Conservation (phyloP, 2,329 filamentous ascomycete species). For the Fusarium scirpi region DNA sequence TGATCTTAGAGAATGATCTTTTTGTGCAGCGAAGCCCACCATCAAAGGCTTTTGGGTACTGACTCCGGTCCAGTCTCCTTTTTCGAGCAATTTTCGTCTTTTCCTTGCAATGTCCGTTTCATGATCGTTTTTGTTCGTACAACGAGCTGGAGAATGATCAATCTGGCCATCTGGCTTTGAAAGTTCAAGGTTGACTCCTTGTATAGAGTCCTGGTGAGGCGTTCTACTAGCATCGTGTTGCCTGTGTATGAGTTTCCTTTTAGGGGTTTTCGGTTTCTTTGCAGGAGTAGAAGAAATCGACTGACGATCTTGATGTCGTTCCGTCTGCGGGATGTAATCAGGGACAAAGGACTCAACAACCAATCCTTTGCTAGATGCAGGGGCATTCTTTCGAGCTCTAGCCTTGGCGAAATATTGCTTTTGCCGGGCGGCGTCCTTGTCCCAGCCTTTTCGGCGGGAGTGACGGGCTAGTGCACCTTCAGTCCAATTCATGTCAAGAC, state of each 20-base stretch:
- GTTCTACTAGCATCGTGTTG: neutral
- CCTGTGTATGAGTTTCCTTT: conserved; percentile 28
- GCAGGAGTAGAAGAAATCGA: neutral
- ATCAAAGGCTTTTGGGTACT: conserved; percentile 48
- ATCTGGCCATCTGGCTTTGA: neutral
- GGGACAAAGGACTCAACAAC: conserved; percentile 44
- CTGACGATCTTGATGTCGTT: neutral
- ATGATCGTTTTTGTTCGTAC: neutral
- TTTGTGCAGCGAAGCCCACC: conserved; percentile 37
- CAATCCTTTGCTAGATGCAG: conserved; percentile 5
- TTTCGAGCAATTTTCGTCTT: conserved; percentile 44
- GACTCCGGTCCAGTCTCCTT: conserved; percentile 50
- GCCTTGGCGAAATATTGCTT: conserved; percentile 55
- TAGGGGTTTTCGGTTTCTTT: conserved; percentile 14
- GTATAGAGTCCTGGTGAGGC: neutral
- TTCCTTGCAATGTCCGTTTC: conserved; percentile 39
- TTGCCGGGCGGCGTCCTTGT: conserved; percentile 52
- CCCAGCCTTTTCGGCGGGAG: conserved; percentile 50
- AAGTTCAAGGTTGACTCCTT: neutral
- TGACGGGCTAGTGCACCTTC: conserved; percentile 55
- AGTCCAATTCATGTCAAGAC: conserved; percentile 57
- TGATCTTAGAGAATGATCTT: neutral
- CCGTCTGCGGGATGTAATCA: conserved; percentile 40
- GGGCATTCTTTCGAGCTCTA: conserved; percentile 42
- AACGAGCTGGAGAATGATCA: neutral